These are phyloP conservation scores for Dioscorea cayenensis DNA, from an alignment of 116 monocot species.

Conservation along the genomic window DNA sequence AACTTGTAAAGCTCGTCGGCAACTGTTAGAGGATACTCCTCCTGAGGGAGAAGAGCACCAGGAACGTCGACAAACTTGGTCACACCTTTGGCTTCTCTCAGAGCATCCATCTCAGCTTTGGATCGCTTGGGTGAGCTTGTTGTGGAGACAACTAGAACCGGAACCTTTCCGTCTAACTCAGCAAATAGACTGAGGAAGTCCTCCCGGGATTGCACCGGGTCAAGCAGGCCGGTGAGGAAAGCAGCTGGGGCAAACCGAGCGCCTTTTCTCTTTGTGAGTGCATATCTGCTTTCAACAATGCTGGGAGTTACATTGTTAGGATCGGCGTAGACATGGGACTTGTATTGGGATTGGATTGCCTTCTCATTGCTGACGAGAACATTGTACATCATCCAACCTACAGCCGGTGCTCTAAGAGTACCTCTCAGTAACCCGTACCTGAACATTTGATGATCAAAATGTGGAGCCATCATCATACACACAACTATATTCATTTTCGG, in stretches of 20 bases:
- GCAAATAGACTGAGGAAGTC: conserved; percentile 69
- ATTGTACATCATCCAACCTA: conserved; percentile 97
- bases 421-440: conserved; percentile 87
- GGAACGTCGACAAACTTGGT: conserved; percentile 81
- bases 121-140: conserved; percentile 68
- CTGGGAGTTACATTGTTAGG: conserved; percentile 66
- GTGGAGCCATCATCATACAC: not conserved
- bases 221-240: conserved; percentile 86
- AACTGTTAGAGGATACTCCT: conserved; percentile 69
- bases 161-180: conserved; percentile 46
- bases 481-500: too few species aligned
- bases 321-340: conserved; percentile 90
- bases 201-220: conserved; percentile 75
- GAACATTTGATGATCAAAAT: not conserved
- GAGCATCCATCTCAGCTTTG: conserved; percentile 84
- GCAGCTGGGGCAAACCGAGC: conserved; percentile 87
- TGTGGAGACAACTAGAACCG: conserved; percentile 53
- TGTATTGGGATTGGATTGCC: conserved; percentile 82
- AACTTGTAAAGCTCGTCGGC: conserved; percentile 68
- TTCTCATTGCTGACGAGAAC: conserved; percentile 92
- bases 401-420: conserved; percentile 67
- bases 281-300: conserved; percentile 64
- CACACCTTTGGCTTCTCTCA: conserved; percentile 68
- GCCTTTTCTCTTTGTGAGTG: conserved; percentile 69
- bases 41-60: conserved; percentile 88